A percentile compares a stretch with the other conserved stretches of the same genome.
These are phyloP conservation scores for Penicillium cataractarum DNA, from an alignment of 495 filamentous ascomycete genomes.

Conservation along the genomic window DNA sequence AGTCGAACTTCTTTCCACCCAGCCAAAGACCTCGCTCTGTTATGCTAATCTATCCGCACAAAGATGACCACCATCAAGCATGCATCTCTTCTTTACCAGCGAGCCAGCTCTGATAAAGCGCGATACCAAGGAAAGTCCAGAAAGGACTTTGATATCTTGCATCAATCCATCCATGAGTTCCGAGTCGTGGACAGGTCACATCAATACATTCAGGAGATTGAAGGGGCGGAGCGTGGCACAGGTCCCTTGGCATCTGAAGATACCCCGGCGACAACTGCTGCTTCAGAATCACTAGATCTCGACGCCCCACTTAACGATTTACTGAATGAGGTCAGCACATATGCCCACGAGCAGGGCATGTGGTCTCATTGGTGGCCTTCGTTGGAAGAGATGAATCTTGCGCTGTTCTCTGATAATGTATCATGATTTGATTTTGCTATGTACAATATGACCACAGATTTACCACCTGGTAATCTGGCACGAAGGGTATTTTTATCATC, in stretches of 20 bases:
- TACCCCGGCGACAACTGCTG: constrained; percentile 7
- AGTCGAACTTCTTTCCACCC: neutral
- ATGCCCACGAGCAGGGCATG: constrained; percentile 23
- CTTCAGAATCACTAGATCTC: constrained; percentile 16
- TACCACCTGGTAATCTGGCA: neutral
- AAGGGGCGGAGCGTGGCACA: constrained; percentile 18
- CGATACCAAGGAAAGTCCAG: constrained; percentile 27
- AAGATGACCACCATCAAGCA: constrained; percentile 28
- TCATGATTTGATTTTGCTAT: neutral
- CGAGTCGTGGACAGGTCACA: constrained; percentile 26
- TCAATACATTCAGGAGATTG: constrained; percentile 27
- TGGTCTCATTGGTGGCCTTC: constrained; percentile 26
- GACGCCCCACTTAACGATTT: constrained; percentile 21
- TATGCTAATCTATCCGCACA: neutral
- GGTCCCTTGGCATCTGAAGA: constrained; percentile 2
- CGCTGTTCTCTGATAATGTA: constrained; percentile 7
- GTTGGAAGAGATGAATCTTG: constrained; percentile 12
- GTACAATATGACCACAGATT: neutral
- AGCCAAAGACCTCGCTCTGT: neutral
- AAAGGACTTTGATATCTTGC: constrained; percentile 25
- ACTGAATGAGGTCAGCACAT: constrained; percentile 20
- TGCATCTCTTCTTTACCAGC: constrained; percentile 23
- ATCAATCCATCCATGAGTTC: constrained; percentile 31
- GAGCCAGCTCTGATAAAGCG: constrained; percentile 20
- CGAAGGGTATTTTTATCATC: neutral